Evolutionary conservation across 2,329 filamentous ascomycete species (phyloP).

Genomic region (Fusarium fujikuroi): DNA sequence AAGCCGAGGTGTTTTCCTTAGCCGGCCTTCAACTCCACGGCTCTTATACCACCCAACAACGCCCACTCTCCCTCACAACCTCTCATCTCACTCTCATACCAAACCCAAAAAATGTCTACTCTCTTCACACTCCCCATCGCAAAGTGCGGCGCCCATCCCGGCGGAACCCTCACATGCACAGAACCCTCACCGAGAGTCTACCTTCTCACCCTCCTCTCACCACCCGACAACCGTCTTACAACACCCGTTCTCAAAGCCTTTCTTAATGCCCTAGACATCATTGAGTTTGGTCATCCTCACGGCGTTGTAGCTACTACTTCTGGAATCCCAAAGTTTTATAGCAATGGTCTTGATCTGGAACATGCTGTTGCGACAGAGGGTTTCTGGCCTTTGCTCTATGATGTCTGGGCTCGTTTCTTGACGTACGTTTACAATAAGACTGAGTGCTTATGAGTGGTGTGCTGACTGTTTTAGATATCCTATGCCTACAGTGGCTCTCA

Average conservation of each 20-base stretch:
- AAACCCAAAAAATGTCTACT: conserved; percentile 32
- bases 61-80: not conserved
- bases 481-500: conserved; percentile 82
- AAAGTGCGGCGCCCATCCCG: conserved; percentile 55
- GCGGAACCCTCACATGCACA: conserved; percentile 71
- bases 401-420: conserved; percentile 70
- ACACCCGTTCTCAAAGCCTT: conserved; percentile 74
- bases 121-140: conserved; percentile 65
- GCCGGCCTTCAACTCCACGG: conserved; percentile 9
- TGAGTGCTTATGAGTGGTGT: not conserved
- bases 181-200: conserved; percentile 71
- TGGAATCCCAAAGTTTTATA: conserved; percentile 81
- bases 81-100: not conserved
- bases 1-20: conserved; percentile 37
- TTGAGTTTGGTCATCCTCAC: conserved; percentile 73
- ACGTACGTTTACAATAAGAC: conserved; percentile 38
- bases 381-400: conserved; percentile 73
- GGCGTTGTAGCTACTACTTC: conserved; percentile 83
- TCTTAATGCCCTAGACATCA: conserved; percentile 76
- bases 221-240: conserved; percentile 81
- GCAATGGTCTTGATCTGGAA: conserved; percentile 82
- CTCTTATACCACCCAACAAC: conserved; percentile 1
- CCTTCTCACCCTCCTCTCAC: conserved; percentile 75
- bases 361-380: conserved; percentile 68
- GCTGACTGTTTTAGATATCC: conserved; percentile 61